These are phyloP conservation scores for Fusarium longipes DNA, from an alignment of 2,329 filamentous ascomycete genomes.

Conservation along the genomic window DNA sequence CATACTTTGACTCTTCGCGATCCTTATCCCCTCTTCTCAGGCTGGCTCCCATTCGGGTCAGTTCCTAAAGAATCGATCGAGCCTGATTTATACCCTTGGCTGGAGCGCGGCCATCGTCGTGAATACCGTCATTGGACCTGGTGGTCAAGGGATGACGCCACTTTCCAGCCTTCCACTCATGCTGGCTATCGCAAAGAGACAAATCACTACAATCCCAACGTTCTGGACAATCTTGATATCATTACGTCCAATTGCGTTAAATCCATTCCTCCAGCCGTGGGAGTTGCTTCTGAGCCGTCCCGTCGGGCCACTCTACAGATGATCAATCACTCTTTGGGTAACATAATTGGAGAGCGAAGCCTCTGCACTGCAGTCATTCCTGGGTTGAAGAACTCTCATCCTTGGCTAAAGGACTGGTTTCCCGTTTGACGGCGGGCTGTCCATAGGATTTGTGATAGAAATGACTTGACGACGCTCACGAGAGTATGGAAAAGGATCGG, in stretches of 20 bases:
- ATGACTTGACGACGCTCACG: no score
- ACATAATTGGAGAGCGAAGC: conserved; percentile 44
- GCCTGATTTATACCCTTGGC: conserved; percentile 46
- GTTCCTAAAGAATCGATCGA: conserved; percentile 38
- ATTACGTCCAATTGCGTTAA: conserved; percentile 20
- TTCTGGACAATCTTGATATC: conserved; percentile 39
- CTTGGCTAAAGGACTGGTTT: conserved; percentile 43
- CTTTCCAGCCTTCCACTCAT: conserved; percentile 22
- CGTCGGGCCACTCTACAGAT: conserved; percentile 42
- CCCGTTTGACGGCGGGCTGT: conserved; percentile 38
- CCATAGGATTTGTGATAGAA: no score
- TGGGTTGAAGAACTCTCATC: conserved; percentile 34
- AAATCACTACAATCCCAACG: conserved; percentile 5
- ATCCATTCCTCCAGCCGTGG: conserved; percentile 29
- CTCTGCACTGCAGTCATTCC: conserved; percentile 41
- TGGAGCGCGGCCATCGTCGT: conserved; percentile 42
- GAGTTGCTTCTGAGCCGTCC: conserved; percentile 32
- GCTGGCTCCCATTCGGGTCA: conserved; percentile 43
- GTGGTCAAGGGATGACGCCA: conserved; percentile 42
- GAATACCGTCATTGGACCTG: conserved; percentile 44
- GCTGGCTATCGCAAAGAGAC: conserved; percentile 41
- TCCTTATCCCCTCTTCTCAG: conserved; percentile 46
- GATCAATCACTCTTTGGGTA: conserved; percentile 44
- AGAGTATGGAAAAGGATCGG: no score
- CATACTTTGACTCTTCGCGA: conserved; percentile 45